Conservation (phyloP, 345 rosid species). For the Diplotaxis tenuifolia region DNA sequence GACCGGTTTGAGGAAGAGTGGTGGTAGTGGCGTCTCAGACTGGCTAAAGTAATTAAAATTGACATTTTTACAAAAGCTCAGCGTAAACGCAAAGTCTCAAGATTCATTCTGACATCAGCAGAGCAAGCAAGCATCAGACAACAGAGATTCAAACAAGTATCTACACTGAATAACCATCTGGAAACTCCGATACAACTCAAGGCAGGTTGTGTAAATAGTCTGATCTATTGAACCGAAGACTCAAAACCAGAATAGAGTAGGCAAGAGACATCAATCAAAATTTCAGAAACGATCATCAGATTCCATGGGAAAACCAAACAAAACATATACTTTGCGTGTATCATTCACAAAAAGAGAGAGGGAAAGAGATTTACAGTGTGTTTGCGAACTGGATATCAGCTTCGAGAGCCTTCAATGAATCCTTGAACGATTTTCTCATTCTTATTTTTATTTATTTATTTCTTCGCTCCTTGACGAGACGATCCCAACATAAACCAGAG, state of each 20-base stretch:
- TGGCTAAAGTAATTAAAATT: background rate
- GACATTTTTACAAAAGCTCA: background rate
- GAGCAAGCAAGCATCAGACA: background rate
- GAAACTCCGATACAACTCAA: background rate
- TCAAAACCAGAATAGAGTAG: background rate
- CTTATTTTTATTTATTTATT: background rate
- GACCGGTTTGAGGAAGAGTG: background rate
- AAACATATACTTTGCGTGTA: background rate
- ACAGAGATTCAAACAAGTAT: conserved; percentile 22
- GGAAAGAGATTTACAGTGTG: conserved; percentile 58
- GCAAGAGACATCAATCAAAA: background rate
- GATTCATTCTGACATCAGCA: conserved; percentile 28
- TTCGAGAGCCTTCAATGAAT: conserved; percentile 94
- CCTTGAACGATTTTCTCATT: conserved; percentile 93
- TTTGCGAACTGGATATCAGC: conserved; percentile 99
- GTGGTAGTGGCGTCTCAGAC: conserved; percentile 20
- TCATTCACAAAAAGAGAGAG: background rate
- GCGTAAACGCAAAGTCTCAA: conserved; percentile 36
- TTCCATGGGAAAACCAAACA: background rate
- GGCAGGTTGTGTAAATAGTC: background rate
- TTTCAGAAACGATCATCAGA: background rate
- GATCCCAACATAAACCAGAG: conserved; percentile 17
- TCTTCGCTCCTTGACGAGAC: conserved; percentile 1
- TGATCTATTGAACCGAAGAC: background rate
- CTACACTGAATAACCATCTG: background rate